Conservation (phyloP, 2,329 filamentous ascomycete genomes). For the Monosporascus sp. region DNA sequence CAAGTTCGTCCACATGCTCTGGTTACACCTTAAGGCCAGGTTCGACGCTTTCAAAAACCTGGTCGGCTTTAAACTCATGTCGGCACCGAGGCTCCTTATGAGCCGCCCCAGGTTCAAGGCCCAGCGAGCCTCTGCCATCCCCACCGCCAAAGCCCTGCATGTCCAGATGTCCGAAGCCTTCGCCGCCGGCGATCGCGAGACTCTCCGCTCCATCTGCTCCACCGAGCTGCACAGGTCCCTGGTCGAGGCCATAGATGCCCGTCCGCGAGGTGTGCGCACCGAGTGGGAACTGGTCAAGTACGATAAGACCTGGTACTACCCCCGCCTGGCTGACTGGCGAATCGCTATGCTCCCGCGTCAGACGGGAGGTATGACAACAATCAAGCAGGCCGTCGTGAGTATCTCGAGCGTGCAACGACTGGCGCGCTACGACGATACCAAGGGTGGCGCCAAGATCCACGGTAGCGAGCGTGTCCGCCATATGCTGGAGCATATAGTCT, state of each 20-base stretch:
- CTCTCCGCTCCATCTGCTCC: constrained; percentile 49
- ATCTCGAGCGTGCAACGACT: constrained; percentile 53
- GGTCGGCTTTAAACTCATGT: constrained; percentile 36
- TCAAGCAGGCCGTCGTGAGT: constrained; percentile 57
- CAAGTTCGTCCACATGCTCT: constrained; percentile 18
- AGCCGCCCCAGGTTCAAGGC: constrained; percentile 39
- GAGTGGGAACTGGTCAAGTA: constrained; percentile 52
- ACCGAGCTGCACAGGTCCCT: constrained; percentile 47
- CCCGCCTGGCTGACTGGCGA: constrained; percentile 51
- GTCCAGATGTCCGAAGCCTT: constrained; percentile 55
- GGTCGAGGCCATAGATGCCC: constrained; percentile 44
- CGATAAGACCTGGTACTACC: constrained; percentile 33
- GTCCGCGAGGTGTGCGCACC: constrained; percentile 39
- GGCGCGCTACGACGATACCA: constrained; percentile 31
- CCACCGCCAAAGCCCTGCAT: constrained; percentile 55
- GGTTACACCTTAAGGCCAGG: constrained; percentile 27
- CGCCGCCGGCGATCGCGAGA: constrained; percentile 48
- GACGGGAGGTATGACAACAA: constrained; percentile 28
- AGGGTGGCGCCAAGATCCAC: constrained; percentile 34
- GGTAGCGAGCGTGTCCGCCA: constrained; percentile 46
- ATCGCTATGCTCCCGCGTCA: constrained; percentile 40
- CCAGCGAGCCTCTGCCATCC: constrained; percentile 34
- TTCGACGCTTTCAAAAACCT: constrained; percentile 28
- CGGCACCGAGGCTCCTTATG: constrained; percentile 36
- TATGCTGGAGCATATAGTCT: constrained; percentile 59